Evolutionary conservation across 2,329 filamentous ascomycete species (phyloP).

Genomic region (Colletotrichum chrysophilum): DNA sequence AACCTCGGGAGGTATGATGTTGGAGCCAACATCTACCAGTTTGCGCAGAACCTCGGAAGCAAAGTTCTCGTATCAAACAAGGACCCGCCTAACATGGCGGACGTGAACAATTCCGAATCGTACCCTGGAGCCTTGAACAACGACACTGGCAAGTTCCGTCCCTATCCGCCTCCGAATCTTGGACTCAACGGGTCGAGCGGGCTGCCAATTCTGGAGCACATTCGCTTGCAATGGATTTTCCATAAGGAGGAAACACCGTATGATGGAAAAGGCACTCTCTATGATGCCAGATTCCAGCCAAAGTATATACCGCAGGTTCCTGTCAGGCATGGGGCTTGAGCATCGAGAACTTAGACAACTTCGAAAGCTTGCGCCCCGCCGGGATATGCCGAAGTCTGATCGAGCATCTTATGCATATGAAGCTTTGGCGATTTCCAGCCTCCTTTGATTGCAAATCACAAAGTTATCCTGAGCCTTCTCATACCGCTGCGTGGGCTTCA

Average conservation of each 20-base stretch:
- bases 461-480: neutral
- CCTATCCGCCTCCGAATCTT: slow-evolving; percentile 46
- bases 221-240: slow-evolving; percentile 36
- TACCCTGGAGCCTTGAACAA: slow-evolving; percentile 47
- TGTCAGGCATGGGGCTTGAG: slow-evolving; percentile 20
- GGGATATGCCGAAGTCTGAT: neutral
- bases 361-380: neutral
- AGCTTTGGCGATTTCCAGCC: neutral
- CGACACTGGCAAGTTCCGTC: slow-evolving; percentile 31
- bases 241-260: slow-evolving; percentile 43
- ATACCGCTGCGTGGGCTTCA: neutral
- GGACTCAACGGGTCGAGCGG: slow-evolving; percentile 48
- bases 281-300: slow-evolving; percentile 45
- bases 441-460: neutral
- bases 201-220: slow-evolving; percentile 36
- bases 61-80: slow-evolving; percentile 37
- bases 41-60: slow-evolving; percentile 37
- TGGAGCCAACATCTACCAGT: slow-evolving; percentile 42
- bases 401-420: neutral
- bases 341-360: neutral
- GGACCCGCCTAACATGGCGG: slow-evolving; percentile 38
- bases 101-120: slow-evolving; percentile 44
- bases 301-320: slow-evolving; percentile 40
- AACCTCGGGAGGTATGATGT: slow-evolving; percentile 49
- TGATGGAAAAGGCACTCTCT: slow-evolving; percentile 48